phyloP scores from a whole-genome alignment of 768 basidiomycete genomes.

The Tricholoma saponaceum region DNA sequence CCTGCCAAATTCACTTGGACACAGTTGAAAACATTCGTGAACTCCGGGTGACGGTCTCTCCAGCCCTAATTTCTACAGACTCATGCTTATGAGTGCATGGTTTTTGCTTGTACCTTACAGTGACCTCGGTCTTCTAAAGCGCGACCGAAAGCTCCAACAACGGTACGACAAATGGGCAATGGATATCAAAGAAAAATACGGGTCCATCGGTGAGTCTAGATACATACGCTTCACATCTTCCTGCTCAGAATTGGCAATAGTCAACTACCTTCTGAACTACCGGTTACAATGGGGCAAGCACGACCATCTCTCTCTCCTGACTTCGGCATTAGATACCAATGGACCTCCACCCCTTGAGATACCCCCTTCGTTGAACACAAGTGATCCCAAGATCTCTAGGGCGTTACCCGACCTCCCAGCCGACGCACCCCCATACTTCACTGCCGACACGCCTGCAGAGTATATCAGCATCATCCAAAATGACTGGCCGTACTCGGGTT shows the following conservation, averaged over 20 bases:
- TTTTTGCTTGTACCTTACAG: conserved; percentile 29
- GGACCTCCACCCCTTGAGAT: conserved; percentile 7
- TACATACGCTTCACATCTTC: background rate
- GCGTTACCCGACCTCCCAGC: conserved; percentile 26
- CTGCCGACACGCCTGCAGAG: conserved; percentile 51
- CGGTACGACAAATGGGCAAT: conserved; percentile 60
- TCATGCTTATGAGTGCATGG: background rate
- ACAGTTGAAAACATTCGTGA: conserved; percentile 73
- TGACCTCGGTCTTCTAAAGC: conserved; percentile 76
- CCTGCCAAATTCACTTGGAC: conserved; percentile 74
- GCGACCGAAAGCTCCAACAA: conserved; percentile 63
- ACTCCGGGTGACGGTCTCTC: conserved; percentile 55
- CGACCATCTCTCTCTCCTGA: conserved; percentile 59
- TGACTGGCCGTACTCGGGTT: conserved; percentile 89
- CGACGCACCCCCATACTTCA: conserved; percentile 57
- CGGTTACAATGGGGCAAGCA: conserved; percentile 75
- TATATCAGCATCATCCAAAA: conserved; percentile 72
- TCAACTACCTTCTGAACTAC: conserved; percentile 64
- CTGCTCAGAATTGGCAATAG: conserved; percentile 28
- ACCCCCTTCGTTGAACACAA: background rate
- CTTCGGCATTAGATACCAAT: conserved; percentile 42
- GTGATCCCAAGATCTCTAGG: conserved; percentile 3
- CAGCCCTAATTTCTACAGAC: background rate
- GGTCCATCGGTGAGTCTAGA: conserved; percentile 55
- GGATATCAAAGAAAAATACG: conserved; percentile 54